Base-by-base conservation (phyloP, 2,329 filamentous ascomycete species). In the Pseudogymnoascus sp. region DNA sequence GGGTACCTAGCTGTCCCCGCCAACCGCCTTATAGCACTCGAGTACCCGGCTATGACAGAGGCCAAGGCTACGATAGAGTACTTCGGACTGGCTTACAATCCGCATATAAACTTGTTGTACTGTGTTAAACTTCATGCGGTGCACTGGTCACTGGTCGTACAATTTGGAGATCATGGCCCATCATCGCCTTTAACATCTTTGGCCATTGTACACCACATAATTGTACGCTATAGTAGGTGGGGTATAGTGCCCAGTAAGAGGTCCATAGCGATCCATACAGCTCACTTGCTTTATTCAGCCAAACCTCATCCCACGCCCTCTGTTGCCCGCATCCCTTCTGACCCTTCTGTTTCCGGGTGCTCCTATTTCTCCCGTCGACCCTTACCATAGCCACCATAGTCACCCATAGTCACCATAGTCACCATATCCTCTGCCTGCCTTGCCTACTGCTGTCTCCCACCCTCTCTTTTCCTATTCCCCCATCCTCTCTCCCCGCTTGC, bases 271-370 rank as follows among this genome's bases (percentile, higher is more conserved):
- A 53, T 53, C 50, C 50, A 56, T 56, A 56, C 50, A 56, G 50
- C 50, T 13, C 50, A 56, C 29, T 56, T 19, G 50, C 50, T 56
- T 56, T 56, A 56, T 56, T 56, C 50, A 56, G 50, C 50, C 17
- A 56, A 35, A 56, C 50, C n/a, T 56, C 50, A 56, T 35, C 50
- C 50, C 50, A 13, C 50, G 50, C 50, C 50, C 46, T 53, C 29
- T 33, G 4, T 56, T 53, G 15, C 46, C 46, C 46, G n/a, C 26
- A 19, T 53, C n/a, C 44, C 44, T 31, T 23, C 26, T 31, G 4
- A 10, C 50, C 50, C 29, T 56, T 56, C 50, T 56, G 50, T 56
- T 35, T 56, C 50, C 50, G 50, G 50, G 5, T 3, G n/a, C 29
- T 56, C 50, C 50, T 56, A 56, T 56, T 56, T 56, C 50, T 56